Conservation (phyloP, 805 yeast genomes). For the Starmera dryadoides region DNA sequence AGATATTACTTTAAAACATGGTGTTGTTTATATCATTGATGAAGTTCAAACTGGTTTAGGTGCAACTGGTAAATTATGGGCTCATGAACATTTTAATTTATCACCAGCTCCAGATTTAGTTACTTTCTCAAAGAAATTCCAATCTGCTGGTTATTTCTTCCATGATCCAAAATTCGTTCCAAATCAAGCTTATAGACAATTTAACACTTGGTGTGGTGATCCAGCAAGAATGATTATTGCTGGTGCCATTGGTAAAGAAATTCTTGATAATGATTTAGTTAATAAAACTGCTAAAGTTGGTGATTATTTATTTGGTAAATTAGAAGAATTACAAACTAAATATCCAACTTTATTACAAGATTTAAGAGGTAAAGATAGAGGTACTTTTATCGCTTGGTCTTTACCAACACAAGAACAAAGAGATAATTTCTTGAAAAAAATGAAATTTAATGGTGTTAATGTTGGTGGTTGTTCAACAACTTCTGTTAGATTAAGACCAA, state of each 20-base stretch:
- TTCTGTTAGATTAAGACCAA: slow-evolving; percentile 77
- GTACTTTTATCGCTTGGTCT: slow-evolving; percentile 82
- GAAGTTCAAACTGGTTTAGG: slow-evolving; percentile 91
- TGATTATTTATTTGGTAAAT: slow-evolving; percentile 50
- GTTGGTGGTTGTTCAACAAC: slow-evolving; percentile 81
- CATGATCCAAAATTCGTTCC: slow-evolving; percentile 69
- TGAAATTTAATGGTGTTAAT: slow-evolving; percentile 64
- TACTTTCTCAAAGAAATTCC: slow-evolving; percentile 84
- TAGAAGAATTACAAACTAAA: slow-evolving; percentile 43
- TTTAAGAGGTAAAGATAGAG: slow-evolving; percentile 69
- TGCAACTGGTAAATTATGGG: slow-evolving; percentile 83
- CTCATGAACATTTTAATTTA: slow-evolving; percentile 78
- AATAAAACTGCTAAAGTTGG: slow-evolving; percentile 56
- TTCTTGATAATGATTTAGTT: slow-evolving; percentile 52
- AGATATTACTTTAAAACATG: slow-evolving; percentile 64
- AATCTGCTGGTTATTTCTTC: slow-evolving; percentile 84
- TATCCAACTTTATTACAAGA: slow-evolving; percentile 46
- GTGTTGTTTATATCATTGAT: slow-evolving; percentile 68
- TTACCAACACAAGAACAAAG: slow-evolving; percentile 46
- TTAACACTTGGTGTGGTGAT: slow-evolving; percentile 93
- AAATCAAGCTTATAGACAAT: slow-evolving; percentile 75
- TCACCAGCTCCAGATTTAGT: slow-evolving; percentile 76
- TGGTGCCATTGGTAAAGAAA: slow-evolving; percentile 63
- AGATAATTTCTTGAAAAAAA: slow-evolving; percentile 50
- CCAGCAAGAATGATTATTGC: slow-evolving; percentile 76